phyloP scores from a whole-genome alignment of 2,329 filamentous ascomycete species.

The Talaromyces sp. region DNA sequence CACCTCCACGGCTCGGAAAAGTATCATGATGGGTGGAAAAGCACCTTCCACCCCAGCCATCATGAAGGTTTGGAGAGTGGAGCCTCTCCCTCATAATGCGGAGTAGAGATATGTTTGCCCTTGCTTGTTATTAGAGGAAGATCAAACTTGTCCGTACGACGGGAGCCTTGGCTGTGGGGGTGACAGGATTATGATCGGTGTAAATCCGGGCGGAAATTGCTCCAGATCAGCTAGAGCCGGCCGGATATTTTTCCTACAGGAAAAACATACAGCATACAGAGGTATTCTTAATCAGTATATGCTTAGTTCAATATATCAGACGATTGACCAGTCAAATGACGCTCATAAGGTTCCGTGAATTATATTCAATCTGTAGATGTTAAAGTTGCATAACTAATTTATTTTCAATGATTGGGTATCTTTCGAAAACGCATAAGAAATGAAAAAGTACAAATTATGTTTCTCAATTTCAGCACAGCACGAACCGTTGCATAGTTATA shows the following conservation, averaged over 20 bases:
- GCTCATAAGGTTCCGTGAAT: neutral
- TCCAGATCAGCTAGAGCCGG: neutral
- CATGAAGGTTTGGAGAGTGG: neutral
- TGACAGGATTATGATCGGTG: neutral
- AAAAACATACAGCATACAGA: too few relatives aligned
- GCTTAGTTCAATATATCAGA: too few relatives aligned
- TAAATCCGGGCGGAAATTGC: neutral
- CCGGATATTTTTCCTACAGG: slow-evolving; percentile 9
- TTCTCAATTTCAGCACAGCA: neutral
- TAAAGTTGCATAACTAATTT: too few relatives aligned
- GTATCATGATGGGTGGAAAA: slow-evolving; percentile 8
- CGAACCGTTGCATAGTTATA: too few relatives aligned
- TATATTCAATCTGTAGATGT: too few relatives aligned
- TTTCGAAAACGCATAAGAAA: neutral
- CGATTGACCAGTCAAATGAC: neutral
- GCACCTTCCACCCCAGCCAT: neutral
- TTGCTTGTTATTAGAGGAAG: neutral
- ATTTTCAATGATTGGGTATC: neutral
- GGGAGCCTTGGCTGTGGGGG: neutral
- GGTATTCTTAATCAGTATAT: too few relatives aligned
- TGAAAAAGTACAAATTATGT: neutral
- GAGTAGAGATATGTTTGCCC: neutral
- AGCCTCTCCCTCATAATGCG: neutral
- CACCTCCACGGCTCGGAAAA: slow-evolving; percentile 7
- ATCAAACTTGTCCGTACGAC: neutral